A percentile compares a stretch with the other conserved stretches of the same genome.
These are phyloP conservation scores for Fraxinus paxiana DNA, from an alignment of 305 asterid species.

Conservation along the genomic window DNA sequence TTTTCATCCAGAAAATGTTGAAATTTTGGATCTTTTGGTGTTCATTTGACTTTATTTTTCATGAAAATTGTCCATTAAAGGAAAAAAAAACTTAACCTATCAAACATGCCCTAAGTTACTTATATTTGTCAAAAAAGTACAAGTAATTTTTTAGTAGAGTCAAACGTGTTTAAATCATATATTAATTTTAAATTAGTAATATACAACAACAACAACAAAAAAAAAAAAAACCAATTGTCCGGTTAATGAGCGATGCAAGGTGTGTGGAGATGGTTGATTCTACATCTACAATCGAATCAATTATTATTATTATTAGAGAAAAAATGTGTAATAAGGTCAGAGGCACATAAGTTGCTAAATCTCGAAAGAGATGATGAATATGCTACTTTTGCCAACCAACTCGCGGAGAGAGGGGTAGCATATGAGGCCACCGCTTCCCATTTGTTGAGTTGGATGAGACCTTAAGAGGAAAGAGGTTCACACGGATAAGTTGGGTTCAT, in stretches of 20 bases:
- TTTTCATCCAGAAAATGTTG: too few species aligned
- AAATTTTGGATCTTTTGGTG: too few species aligned
- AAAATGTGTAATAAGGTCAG: background rate
- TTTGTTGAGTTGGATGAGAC: background rate
- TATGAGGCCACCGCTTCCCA: background rate
- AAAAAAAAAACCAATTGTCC: background rate
- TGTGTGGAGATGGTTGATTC: background rate
- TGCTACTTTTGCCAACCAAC: background rate
- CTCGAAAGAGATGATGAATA: background rate
- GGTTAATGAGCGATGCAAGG: background rate
- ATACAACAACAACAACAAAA: background rate
- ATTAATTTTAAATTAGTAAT: background rate
- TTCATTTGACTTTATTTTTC: too few species aligned
- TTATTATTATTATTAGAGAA: background rate
- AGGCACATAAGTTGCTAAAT: background rate
- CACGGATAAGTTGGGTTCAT: background rate
- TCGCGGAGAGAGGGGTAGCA: background rate
- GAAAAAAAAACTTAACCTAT: too few species aligned
- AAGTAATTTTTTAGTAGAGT: background rate
- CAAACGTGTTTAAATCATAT: background rate
- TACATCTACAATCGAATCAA: background rate
- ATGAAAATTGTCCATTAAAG: too few species aligned
- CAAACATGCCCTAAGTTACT: too few species aligned
- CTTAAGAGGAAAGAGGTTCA: background rate
- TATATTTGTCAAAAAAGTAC: too few species aligned